These are phyloP conservation scores for Pythium sukuiense DNA, from an alignment of 352 stramenopile species.

Conservation along the genomic window DNA sequence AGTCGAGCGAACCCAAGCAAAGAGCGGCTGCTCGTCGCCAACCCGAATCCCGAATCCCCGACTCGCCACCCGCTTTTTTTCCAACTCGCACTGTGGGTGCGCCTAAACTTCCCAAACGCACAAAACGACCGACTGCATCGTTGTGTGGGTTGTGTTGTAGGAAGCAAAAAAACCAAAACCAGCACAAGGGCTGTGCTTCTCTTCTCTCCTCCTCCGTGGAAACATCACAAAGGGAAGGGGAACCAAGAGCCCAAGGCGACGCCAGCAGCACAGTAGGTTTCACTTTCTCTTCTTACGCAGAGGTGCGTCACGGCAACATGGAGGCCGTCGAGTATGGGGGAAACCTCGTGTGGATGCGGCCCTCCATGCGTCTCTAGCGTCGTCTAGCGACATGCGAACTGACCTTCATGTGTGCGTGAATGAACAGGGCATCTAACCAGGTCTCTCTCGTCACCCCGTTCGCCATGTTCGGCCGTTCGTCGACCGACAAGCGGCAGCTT, in stretches of 20 bases:
- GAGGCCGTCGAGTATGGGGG: not conserved
- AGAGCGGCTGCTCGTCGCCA: not conserved
- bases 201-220: slow-evolving; percentile 3
- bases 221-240: slow-evolving; percentile 2
- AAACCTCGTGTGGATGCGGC: not conserved
- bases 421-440: slow-evolving; percentile 11
- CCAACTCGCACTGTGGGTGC: not conserved
- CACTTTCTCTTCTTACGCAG: slow-evolving; percentile 26
- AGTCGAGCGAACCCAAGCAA: not conserved
- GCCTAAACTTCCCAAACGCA: not conserved
- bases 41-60: slow-evolving; percentile 3
- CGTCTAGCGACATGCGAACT: slow-evolving; percentile 2
- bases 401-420: not conserved
- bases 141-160: not conserved
- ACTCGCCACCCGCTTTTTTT: slow-evolving; percentile 10
- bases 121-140: not conserved
- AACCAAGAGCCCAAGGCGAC: slow-evolving; percentile 5
- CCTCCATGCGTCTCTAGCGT: not conserved
- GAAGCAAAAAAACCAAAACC: not conserved
- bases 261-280: slow-evolving; percentile 10
- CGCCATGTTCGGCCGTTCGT: slow-evolving; percentile 46
- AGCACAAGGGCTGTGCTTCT: not conserved
- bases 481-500: slow-evolving; percentile 42
- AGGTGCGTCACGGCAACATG: slow-evolving; percentile 16
- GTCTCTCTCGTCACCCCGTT: slow-evolving; percentile 28